phyloP scores from a whole-genome alignment of 2,329 filamentous ascomycete species.

The Geosmithia putterillii region DNA sequence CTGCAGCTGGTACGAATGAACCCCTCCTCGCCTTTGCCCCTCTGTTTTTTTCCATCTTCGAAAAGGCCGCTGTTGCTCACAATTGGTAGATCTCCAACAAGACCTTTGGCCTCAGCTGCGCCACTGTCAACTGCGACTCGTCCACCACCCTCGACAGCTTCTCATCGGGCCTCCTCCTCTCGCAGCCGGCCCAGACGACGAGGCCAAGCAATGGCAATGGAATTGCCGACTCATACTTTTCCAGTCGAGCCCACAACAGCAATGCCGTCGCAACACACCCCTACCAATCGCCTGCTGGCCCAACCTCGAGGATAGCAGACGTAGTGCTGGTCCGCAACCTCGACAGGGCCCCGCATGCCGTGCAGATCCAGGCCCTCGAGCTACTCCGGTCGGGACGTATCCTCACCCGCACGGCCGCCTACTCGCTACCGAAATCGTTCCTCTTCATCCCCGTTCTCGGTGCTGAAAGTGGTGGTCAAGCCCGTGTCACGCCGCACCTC shows the following conservation, averaged over 20 bases:
- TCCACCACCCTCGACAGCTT: conserved; percentile 75
- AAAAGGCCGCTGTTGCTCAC: not conserved
- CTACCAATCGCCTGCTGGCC: conserved; percentile 12
- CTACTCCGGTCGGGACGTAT: conserved; percentile 71
- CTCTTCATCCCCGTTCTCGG: conserved; percentile 65
- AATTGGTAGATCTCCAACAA: conserved; percentile 46
- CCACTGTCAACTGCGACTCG: conserved; percentile 59
- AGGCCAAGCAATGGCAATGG: too few relatives aligned
- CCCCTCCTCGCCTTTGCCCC: not conserved
- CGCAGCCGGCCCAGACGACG: conserved; percentile 14
- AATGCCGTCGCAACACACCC: too few relatives aligned
- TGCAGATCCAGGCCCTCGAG: conserved; percentile 73
- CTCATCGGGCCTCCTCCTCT: conserved; percentile 55
- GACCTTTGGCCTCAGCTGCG: conserved; percentile 61
- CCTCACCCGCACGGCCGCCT: conserved; percentile 61
- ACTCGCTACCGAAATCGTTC: conserved; percentile 65
- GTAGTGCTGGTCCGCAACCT: conserved; percentile 74
- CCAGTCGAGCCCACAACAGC: conserved; percentile 8
- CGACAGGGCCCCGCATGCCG: conserved; percentile 55
- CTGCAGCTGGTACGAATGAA: conserved; percentile 46
- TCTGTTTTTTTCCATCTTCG: not conserved
- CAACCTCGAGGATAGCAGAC: conserved; percentile 50
- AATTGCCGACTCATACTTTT: too few relatives aligned
- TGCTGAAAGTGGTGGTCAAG: conserved; percentile 29
- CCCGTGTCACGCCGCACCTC: conserved; percentile 42